Conservation (phyloP, 495 filamentous ascomycete genomes). For the Hyphodiscus hymeniophilus region DNA sequence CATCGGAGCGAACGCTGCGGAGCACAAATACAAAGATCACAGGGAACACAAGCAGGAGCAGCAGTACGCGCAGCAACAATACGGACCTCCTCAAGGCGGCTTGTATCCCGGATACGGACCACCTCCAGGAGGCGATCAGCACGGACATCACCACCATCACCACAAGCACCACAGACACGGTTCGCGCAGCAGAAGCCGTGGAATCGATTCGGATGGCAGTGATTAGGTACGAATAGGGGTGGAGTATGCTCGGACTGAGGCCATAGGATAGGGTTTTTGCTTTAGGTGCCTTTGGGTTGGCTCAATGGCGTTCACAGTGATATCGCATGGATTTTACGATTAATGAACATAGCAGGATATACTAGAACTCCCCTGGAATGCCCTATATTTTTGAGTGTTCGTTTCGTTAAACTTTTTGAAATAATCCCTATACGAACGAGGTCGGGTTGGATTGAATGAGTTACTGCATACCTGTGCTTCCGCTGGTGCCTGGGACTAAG, state of each 20-base stretch:
- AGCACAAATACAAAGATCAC: slow-evolving; percentile 35
- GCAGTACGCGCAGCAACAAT: slow-evolving; percentile 1
- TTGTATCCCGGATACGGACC: slow-evolving; percentile 17
- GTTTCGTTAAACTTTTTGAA: too few species aligned
- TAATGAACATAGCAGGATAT: neutral
- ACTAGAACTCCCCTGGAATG: too few species aligned
- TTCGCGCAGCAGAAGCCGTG: slow-evolving; percentile 4
- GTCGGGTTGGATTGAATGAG: too few species aligned
- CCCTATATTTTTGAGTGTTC: too few species aligned
- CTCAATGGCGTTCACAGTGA: neutral
- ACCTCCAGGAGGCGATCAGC: slow-evolving; percentile 4
- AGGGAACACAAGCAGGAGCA: slow-evolving; percentile 23
- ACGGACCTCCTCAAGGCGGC: slow-evolving; percentile 7
- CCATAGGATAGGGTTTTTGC: neutral
- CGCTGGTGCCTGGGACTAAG: too few species aligned
- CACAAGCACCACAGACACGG: slow-evolving; percentile 20
- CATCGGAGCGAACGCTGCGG: slow-evolving; percentile 45
- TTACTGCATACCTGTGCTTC: too few species aligned
- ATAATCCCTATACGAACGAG: too few species aligned
- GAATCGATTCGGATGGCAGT: slow-evolving; percentile 12
- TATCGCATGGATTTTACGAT: neutral
- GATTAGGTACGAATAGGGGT: slow-evolving; percentile 1
- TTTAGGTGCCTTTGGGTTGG: too few species aligned
- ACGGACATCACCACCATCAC: slow-evolving; percentile 16
- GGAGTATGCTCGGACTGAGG: neutral